Evolutionary conservation across 495 filamentous ascomycete genomes (phyloP), one percentile per base, ranked within the genome.

Genomic region (Penicillium herquei): DNA sequence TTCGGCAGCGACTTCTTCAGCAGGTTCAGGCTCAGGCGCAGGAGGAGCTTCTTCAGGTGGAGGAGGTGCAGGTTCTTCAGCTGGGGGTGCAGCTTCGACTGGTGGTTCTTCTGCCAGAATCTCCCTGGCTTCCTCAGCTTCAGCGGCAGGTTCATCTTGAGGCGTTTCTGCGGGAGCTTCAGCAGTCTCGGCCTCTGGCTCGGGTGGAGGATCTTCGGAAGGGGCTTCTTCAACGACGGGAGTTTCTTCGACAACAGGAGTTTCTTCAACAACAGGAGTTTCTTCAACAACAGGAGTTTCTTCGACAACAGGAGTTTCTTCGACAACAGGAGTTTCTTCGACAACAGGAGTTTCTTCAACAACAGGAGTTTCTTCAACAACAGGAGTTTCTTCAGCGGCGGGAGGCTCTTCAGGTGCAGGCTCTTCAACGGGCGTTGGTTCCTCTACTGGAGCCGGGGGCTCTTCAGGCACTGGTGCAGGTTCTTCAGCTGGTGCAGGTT

Each of bases 251-350:
- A 26, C 21, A 26, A 4, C 21, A 26, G 1, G 21, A 26, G 21
- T 26, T 26, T 26, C 21, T 32, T 66, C 56, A 32, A 55, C 54
- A 11, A 43, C 54, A 39, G 46, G 46, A 13, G 21, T 1, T 4
- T 26, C 34, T 56, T 37, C 42, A 40, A 53, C 14, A 33, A 44
- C 21, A 16, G 53, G 45, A 12, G 55, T 49, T 16, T 39, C 51
- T 18, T 49, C 31, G 4, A 26, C 21, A 26, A 4, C 21, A 26
- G 1, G 21, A 26, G 21, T 26, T 26, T 26, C 21, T 32, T 66
- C 56, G 33, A 55, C 54, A 11, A 43, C 54, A 47, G 57, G 34
- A 10, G 49, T 12, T 26, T 57, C 52, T 8, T 57, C 52, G 4
- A 30, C 39, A 11, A 44, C n/a, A 59, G 39, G 21, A 26, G 21